A percentile compares a stretch with the other conserved stretches of the same genome.
Conservation (phyloP, 2,329 filamentous ascomycete genomes). For the Xenosphaeropsis pyriputrescens region DNA sequence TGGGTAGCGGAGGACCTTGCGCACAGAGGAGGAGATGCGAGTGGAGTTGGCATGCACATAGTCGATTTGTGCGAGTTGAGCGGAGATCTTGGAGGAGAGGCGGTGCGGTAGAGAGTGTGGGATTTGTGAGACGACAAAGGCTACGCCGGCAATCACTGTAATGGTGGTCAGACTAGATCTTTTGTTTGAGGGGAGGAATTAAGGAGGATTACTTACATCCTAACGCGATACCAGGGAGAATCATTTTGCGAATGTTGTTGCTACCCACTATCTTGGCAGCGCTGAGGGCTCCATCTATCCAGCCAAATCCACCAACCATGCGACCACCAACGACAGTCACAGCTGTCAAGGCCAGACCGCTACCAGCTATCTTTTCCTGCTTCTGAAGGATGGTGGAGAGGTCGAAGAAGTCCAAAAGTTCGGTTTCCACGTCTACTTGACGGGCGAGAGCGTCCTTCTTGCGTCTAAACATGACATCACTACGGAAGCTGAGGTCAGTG, state of each 20-base stretch:
- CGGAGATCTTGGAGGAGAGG: conserved; percentile 70
- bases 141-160: conserved; percentile 56
- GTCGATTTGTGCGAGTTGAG: conserved; percentile 68
- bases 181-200: conserved; percentile 2
- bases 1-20: conserved; percentile 76
- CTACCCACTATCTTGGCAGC: conserved; percentile 69
- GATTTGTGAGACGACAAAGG: conserved; percentile 76
- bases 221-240: conserved; percentile 66
- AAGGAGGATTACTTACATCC: conserved; percentile 46
- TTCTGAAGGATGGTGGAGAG: conserved; percentile 66
- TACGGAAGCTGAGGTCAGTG: conserved; percentile 71
- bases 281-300: conserved; percentile 77
- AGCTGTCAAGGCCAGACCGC: conserved; percentile 86
- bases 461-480: conserved; percentile 87
- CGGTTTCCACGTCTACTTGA: conserved; percentile 76
- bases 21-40: conserved; percentile 74
- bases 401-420: conserved; percentile 90
- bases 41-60: conserved; percentile 82
- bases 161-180: conserved; percentile 18
- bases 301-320: conserved; percentile 69
- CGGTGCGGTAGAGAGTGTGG: conserved; percentile 79
- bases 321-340: conserved; percentile 73
- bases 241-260: conserved; percentile 64
- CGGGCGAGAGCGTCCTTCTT: conserved; percentile 69
- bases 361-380: conserved; percentile 90